These are phyloP conservation scores for Chytriomyces hyalinus DNA, from an alignment of 192 early-diverging fungal species.

Conservation along the genomic window DNA sequence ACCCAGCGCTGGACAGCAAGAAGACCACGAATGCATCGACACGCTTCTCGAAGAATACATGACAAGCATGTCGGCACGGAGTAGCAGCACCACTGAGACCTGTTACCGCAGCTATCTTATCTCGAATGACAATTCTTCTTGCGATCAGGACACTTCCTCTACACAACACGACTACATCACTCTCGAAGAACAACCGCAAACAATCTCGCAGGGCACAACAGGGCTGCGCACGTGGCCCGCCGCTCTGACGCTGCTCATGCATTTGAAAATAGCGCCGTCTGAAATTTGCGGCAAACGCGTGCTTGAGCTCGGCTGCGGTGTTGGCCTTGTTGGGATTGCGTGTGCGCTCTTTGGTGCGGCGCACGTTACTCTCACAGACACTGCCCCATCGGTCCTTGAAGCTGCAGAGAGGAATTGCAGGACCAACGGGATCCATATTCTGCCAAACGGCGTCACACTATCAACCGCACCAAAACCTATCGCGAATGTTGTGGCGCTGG, in stretches of 20 bases:
- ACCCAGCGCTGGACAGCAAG: neutral
- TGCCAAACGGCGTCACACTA: neutral
- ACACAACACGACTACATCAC: constrained; percentile 33
- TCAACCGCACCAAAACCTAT: neutral
- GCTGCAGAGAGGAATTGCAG: constrained; percentile 37
- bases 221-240: constrained; percentile 71
- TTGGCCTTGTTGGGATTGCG: constrained; percentile 41
- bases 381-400: constrained; percentile 31
- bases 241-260: constrained; percentile 58
- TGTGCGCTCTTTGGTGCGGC: constrained; percentile 32
- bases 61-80: neutral
- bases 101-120: neutral
- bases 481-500: constrained; percentile 13
- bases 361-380: constrained; percentile 37
- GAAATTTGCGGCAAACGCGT: constrained; percentile 11
- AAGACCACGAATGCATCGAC: constrained; percentile 20
- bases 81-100: neutral
- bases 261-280: constrained; percentile 38
- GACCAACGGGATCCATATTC: constrained; percentile 28
- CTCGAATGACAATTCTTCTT: neutral
- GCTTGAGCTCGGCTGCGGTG: constrained; percentile 50
- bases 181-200: constrained; percentile 55
- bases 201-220: constrained; percentile 66
- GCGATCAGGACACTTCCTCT: neutral
- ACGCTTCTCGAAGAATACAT: constrained; percentile 21